Conservation (phyloP, 2,329 filamentous ascomycete genomes). For the Chaetomiaceae sp. region DNA sequence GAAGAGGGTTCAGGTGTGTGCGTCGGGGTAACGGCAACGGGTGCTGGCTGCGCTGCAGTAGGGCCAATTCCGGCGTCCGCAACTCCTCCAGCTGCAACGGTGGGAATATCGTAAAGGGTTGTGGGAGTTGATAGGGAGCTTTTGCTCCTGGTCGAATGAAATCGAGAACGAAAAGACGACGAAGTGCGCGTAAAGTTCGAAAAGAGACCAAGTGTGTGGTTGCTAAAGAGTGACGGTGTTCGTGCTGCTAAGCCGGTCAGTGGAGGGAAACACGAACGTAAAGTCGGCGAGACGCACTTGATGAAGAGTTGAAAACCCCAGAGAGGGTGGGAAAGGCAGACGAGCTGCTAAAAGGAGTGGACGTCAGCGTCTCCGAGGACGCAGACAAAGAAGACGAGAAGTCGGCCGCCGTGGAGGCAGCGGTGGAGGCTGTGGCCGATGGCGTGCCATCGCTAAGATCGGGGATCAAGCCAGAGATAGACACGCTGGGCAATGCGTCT, state of each 20-base stretch:
- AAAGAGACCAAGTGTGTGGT: constrained; percentile 26
- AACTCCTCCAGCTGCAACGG: constrained; percentile 16
- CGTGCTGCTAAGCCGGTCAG: constrained; percentile 18
- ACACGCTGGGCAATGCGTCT: constrained; percentile 23
- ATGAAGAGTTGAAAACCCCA: constrained; percentile 23
- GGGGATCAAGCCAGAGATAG: constrained; percentile 13
- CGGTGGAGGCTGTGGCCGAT: constrained; percentile 19
- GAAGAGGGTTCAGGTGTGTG: constrained; percentile 24
- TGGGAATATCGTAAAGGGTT: constrained; percentile 32
- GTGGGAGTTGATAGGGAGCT: constrained; percentile 21
- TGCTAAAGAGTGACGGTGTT: constrained; percentile 23
- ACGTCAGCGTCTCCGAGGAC: constrained; percentile 30
- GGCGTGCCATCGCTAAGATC: constrained; percentile 21
- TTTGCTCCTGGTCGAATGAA: constrained; percentile 12
- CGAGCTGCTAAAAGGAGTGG: constrained; percentile 29
- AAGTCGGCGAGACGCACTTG: constrained; percentile 17
- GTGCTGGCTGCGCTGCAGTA: constrained; percentile 22
- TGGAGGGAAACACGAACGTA: not conserved
- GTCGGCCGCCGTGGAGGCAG: constrained; percentile 1
- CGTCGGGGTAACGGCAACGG: constrained; percentile 22
- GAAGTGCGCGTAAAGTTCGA: constrained; percentile 26
- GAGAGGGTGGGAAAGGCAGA: constrained; percentile 23
- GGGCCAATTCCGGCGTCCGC: constrained; percentile 13
- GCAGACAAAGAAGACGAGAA: constrained; percentile 22
- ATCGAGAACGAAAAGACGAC: constrained; percentile 16